Percentiles rank a stretch among this genome's conserved stretches.
Evolutionary conservation across 805 yeast genomes (phyloP).

Genomic region (Wickerhamiella hasegawae): DNA sequence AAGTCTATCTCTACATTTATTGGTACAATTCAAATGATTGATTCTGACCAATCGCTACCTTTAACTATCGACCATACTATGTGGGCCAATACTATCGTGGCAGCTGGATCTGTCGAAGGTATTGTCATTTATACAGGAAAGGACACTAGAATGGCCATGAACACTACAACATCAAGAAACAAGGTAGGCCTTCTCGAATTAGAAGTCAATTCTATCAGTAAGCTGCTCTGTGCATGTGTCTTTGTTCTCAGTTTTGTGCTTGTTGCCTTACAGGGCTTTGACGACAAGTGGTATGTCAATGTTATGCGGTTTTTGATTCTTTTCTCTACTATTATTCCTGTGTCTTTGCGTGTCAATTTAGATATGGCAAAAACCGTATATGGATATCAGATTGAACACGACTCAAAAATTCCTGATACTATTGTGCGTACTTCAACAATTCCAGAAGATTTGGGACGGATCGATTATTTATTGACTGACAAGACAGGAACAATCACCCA

Average conservation of each 20-base stretch:
- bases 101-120: conserved; percentile 84
- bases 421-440: conserved; percentile 94
- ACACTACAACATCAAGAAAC: conserved; percentile 74
- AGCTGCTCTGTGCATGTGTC: conserved; percentile 76
- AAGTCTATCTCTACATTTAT: conserved; percentile 68
- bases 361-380: conserved; percentile 94
- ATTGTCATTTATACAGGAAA: conserved; percentile 78
- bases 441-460: conserved; percentile 94
- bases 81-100: conserved; percentile 97
- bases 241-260: conserved; percentile 58
- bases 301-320: conserved; percentile 79
- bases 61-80: conserved; percentile 78
- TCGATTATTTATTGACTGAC: conserved; percentile 81
- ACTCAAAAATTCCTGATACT: conserved; percentile 61
- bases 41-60: conserved; percentile 35
- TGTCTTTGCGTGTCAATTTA: conserved; percentile 79
- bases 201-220: conserved; percentile 79
- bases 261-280: conserved; percentile 67
- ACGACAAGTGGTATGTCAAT: conserved; percentile 68
- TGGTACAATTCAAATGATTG: conserved; percentile 54
- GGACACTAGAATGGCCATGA: conserved; percentile 90
- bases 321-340: conserved; percentile 93
- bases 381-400: conserved; percentile 89
- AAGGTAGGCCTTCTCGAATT: conserved; percentile 81
- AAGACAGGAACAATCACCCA: conserved; percentile 97